phyloP scores from a whole-genome alignment of 2,329 filamentous ascomycete species.

The Davidsoniella virescens region DNA sequence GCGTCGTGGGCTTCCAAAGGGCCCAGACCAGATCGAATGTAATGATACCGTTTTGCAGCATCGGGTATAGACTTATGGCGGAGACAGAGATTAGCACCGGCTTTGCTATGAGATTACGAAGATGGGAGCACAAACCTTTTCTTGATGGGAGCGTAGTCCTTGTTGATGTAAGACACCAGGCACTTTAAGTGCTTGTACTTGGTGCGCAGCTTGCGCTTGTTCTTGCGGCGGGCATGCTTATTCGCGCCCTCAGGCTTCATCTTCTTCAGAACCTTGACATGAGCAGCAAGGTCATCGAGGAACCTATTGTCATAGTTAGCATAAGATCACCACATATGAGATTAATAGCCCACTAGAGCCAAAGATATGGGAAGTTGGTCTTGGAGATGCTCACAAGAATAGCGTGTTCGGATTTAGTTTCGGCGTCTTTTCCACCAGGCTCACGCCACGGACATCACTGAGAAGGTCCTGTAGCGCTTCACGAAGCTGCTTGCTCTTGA shows the following conservation, averaged over 20 bases:
- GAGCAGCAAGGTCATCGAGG: slow-evolving; percentile 55
- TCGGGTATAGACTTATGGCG: slow-evolving; percentile 51
- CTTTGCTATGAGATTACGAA: neutral
- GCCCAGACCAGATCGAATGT: slow-evolving; percentile 84
- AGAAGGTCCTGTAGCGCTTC: slow-evolving; percentile 36
- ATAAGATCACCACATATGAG: neutral
- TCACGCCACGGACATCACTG: slow-evolving; percentile 36
- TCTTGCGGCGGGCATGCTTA: slow-evolving; percentile 35
- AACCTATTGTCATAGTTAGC: slow-evolving; percentile 34
- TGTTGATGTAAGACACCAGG: slow-evolving; percentile 60
- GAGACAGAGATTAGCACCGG: neutral
- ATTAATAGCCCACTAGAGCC: neutral
- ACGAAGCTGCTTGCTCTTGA: slow-evolving; percentile 67
- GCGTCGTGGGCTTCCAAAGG: slow-evolving; percentile 71
- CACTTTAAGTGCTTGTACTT: slow-evolving; percentile 53
- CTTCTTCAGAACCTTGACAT: slow-evolving; percentile 48
- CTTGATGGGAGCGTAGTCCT: slow-evolving; percentile 64
- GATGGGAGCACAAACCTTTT: slow-evolving; percentile 29
- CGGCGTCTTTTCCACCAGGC: slow-evolving; percentile 64
- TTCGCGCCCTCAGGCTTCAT: slow-evolving; percentile 20
- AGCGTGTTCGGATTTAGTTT: slow-evolving; percentile 55
- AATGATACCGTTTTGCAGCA: slow-evolving; percentile 68
- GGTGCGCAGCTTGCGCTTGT: slow-evolving; percentile 37
- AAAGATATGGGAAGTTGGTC: neutral
- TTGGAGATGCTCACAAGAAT: slow-evolving; percentile 34